Percentiles rank a stretch among this genome's conserved stretches.
phyloP scores from a whole-genome alignment of 805 yeast species.

The Wickerhamiella azymoides region DNA sequence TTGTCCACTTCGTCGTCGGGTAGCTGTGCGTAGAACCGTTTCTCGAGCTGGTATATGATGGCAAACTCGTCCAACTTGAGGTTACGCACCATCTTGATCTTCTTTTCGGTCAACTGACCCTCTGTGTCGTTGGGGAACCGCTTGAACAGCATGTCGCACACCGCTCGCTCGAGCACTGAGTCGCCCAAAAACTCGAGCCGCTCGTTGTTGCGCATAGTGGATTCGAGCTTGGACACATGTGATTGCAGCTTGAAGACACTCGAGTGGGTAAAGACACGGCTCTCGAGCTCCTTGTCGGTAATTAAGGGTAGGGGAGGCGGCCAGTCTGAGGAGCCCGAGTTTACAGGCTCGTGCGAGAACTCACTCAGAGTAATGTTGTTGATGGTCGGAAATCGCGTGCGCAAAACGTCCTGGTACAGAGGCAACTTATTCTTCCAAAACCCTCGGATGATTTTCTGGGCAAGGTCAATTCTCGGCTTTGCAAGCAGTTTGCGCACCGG shows the following conservation, averaged over 20 bases:
- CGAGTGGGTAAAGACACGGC: slow-evolving; percentile 5
- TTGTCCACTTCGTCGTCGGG: background rate
- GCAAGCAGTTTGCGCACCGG: background rate
- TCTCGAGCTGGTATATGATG: slow-evolving; percentile 13
- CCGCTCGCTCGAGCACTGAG: slow-evolving; percentile 59
- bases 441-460: slow-evolving; percentile 4
- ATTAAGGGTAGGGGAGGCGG: slow-evolving; percentile 7
- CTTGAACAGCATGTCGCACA: slow-evolving; percentile 52
- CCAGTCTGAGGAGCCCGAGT: background rate
- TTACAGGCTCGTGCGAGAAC: background rate
- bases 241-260: slow-evolving; percentile 5
- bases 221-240: slow-evolving; percentile 4
- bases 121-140: slow-evolving; percentile 60
- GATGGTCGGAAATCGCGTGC: slow-evolving; percentile 5
- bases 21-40: background rate
- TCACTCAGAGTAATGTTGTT: background rate
- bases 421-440: slow-evolving; percentile 2
- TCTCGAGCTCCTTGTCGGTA: slow-evolving; percentile 2
- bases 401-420: background rate
- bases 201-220: slow-evolving; percentile 6
- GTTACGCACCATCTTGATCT: slow-evolving; percentile 63
- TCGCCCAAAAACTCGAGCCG: slow-evolving; percentile 77
- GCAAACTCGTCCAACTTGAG: slow-evolving; percentile 60
- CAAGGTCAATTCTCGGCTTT: slow-evolving; percentile 4
- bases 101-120: slow-evolving; percentile 61